Evolutionary conservation across 805 yeast species (phyloP).

Genomic region (Sungouiella blattae): DNA sequence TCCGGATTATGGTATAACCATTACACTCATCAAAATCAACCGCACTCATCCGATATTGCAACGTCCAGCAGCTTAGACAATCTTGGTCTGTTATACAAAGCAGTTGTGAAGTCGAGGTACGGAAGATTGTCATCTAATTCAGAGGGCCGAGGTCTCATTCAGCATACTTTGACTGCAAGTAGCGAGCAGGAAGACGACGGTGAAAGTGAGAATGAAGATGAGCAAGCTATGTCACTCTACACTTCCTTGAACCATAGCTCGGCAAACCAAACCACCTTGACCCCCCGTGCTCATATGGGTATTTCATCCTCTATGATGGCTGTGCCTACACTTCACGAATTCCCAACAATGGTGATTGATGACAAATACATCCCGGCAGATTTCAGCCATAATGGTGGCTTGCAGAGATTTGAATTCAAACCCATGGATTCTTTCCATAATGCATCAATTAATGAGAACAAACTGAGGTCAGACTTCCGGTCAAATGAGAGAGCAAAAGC

Average conservation of each 20-base stretch:
- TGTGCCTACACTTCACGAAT: conserved; percentile 43
- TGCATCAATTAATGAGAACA: conserved; percentile 11
- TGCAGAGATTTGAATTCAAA: conserved; percentile 15
- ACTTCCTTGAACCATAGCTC: conserved; percentile 44
- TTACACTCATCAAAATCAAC: conserved; percentile 10
- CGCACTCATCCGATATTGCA: background rate
- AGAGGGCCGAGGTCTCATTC: background rate
- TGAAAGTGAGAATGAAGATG: conserved; percentile 55
- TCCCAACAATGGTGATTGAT: conserved; percentile 34
- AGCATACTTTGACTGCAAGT: background rate
- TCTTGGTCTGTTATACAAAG: conserved; percentile 22
- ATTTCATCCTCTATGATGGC: conserved; percentile 14
- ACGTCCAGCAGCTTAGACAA: conserved; percentile 23
- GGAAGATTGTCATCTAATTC: conserved; percentile 1
- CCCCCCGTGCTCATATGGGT: conserved; percentile 9
- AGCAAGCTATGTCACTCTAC: conserved; percentile 64
- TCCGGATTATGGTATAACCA: conserved; percentile 16
- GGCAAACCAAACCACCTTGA: conserved; percentile 7
- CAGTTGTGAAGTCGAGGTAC: conserved; percentile 14
- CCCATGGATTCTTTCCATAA: conserved; percentile 12
- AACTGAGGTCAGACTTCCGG: conserved; percentile 20
- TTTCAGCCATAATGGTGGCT: conserved; percentile 12
- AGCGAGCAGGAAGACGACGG: conserved; percentile 15
- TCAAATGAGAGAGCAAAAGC: conserved; percentile 66
- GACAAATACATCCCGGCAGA: conserved; percentile 27